These are phyloP conservation scores for Nemania diffusa DNA, from an alignment of 2,329 filamentous ascomycete species.

Conservation along the genomic window DNA sequence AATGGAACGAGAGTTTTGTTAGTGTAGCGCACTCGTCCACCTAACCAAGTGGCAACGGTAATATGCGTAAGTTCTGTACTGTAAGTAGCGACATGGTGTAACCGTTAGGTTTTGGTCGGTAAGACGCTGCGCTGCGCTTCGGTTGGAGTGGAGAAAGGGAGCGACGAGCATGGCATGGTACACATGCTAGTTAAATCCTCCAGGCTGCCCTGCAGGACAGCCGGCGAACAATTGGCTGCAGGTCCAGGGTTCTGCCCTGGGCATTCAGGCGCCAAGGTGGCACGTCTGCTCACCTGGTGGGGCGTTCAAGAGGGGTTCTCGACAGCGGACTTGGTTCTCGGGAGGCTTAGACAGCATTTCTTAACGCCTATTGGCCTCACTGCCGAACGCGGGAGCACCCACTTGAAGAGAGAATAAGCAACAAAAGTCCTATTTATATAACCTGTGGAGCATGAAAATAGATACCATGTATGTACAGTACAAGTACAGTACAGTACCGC, in stretches of 20 bases:
- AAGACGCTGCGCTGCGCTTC: neutral
- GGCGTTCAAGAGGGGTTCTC: conserved; percentile 25
- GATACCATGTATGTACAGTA: neutral
- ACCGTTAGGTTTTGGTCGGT: conserved; percentile 14
- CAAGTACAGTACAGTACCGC: neutral
- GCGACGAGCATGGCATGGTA: neutral
- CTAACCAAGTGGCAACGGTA: too few relatives aligned
- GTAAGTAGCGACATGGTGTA: too few relatives aligned
- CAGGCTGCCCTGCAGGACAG: conserved; percentile 28
- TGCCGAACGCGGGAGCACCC: conserved; percentile 27
- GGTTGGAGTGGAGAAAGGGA: conserved; percentile 26
- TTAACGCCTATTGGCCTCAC: conserved; percentile 27
- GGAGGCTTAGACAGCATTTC: conserved; percentile 35
- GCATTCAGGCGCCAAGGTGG: conserved; percentile 27
- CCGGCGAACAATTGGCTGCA: conserved; percentile 25
- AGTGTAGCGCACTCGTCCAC: too few relatives aligned
- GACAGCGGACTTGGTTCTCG: conserved; percentile 11
- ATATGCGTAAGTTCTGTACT: too few relatives aligned
- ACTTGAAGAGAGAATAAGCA: conserved; percentile 29
- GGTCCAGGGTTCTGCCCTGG: conserved; percentile 6
- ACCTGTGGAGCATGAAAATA: conserved; percentile 20
- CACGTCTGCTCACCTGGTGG: conserved; percentile 22
- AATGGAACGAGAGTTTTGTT: neutral
- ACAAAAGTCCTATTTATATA: conserved; percentile 37
- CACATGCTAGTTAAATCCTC: conserved; percentile 29